These are phyloP conservation scores for Ophiostoma novo-ulmi DNA, from an alignment of 2,329 filamentous ascomycete genomes.

Conservation along the genomic window DNA sequence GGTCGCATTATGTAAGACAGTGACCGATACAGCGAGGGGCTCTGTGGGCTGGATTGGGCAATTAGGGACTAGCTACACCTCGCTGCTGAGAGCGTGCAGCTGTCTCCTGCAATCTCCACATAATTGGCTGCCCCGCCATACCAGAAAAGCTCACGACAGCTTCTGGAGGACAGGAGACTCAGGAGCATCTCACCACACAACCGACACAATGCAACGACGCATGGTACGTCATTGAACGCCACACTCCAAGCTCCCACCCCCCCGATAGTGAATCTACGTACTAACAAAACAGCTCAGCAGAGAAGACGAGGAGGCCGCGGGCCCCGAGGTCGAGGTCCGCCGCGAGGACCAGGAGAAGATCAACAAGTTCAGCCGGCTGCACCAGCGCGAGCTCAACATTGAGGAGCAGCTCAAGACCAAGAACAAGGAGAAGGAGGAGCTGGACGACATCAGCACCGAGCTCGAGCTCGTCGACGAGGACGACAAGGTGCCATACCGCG, in stretches of 20 bases:
- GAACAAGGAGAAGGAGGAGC: constrained; percentile 97
- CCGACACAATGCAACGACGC: constrained; percentile 47
- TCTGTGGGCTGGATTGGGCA: neutral
- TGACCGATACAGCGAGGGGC: constrained; percentile 6
- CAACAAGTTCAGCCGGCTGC: constrained; percentile 92
- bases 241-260: too few relatives aligned
- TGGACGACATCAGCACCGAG: constrained; percentile 86
- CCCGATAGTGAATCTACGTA: too few relatives aligned
- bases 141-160: neutral
- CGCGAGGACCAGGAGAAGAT: constrained; percentile 98
- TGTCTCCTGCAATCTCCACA: neutral
- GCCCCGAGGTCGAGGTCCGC: constrained; percentile 86
- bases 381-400: constrained; percentile 73
- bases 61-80: neutral
- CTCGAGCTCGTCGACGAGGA: constrained; percentile 72
- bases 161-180: neutral
- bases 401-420: constrained; percentile 78
- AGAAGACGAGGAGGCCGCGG: constrained; percentile 76
- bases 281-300: constrained; percentile 68
- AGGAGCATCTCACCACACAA: neutral
- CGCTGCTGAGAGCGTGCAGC: neutral
- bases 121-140: neutral
- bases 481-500: constrained; percentile 91
- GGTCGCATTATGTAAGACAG: constrained; percentile 18
- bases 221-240: constrained; percentile 45